These are phyloP conservation scores for Oryza coarctata DNA, from an alignment of 176 grass and related monocot species.

Conservation along the genomic window DNA sequence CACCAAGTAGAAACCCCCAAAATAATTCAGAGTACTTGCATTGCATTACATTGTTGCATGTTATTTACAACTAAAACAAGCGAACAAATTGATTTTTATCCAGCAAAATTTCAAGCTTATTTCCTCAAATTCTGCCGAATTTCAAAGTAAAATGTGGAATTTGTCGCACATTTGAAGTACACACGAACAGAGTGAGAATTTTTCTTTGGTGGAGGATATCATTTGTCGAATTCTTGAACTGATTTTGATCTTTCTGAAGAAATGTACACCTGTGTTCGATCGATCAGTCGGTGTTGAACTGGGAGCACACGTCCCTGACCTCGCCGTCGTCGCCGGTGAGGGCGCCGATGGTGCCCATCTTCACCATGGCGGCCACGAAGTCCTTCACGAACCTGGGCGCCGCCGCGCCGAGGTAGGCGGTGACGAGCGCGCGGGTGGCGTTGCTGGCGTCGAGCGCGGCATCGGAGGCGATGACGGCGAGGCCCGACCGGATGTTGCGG, in stretches of 20 bases:
- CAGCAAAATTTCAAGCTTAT: neutral
- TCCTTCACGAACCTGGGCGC: slow-evolving; percentile 44
- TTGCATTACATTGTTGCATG: slow-evolving; percentile 15
- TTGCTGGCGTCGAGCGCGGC: slow-evolving; percentile 44
- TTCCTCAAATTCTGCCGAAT: neutral
- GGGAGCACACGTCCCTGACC: slow-evolving; percentile 59
- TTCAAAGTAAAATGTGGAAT: neutral
- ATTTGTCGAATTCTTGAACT: slow-evolving; percentile 1
- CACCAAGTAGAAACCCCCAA: neutral
- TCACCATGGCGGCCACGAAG: slow-evolving; percentile 59
- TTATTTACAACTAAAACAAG: neutral
- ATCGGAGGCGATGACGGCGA: slow-evolving; percentile 69
- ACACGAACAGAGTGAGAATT: neutral
- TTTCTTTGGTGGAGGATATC: neutral
- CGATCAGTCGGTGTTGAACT: slow-evolving; percentile 49
- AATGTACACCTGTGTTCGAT: neutral
- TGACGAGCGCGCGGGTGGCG: slow-evolving; percentile 51
- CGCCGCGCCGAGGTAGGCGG: slow-evolving; percentile 49
- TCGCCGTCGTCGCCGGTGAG: slow-evolving; percentile 59
- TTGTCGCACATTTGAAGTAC: neutral
- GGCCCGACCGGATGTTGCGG: slow-evolving; percentile 67
- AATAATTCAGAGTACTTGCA: neutral
- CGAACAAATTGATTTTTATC: neutral
- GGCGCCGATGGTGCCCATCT: slow-evolving; percentile 65
- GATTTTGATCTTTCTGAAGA: neutral